Evolutionary conservation across 768 basidiomycete species (phyloP).

Genomic region (Calocera cornea): DNA sequence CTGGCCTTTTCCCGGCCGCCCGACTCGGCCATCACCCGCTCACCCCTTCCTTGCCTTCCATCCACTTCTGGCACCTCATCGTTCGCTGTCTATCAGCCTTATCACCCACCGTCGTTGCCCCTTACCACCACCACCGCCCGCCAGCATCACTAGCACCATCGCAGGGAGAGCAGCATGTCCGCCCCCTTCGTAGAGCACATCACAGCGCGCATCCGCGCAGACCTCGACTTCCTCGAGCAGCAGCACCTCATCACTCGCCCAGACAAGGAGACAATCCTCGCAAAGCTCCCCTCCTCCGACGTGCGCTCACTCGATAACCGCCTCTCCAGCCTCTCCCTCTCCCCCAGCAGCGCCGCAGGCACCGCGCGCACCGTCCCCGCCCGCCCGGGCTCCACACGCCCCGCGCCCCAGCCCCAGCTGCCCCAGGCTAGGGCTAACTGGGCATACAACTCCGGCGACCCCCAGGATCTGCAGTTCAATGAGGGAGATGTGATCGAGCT

Average conservation of each 20-base stretch:
- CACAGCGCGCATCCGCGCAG: neutral
- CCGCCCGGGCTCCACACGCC: neutral
- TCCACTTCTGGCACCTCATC: too few species aligned
- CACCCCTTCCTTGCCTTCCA: too few species aligned
- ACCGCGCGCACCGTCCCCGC: neutral
- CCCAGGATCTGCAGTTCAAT: conserved; percentile 24
- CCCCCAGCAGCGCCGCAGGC: neutral
- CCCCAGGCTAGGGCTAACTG: neutral
- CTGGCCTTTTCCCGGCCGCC: too few species aligned
- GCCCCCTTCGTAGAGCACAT: conserved; percentile 7
- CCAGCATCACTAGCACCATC: too few species aligned
- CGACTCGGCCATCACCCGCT: too few species aligned
- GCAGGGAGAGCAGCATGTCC: neutral
- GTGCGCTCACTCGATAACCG: neutral
- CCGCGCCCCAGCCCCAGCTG: neutral
- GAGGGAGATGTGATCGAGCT: conserved; percentile 27
- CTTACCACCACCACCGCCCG: too few species aligned
- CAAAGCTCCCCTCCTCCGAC: neutral
- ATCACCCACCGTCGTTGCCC: too few species aligned
- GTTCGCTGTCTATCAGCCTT: too few species aligned
- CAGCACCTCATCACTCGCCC: neutral
- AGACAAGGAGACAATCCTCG: neutral
- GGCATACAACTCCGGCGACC: neutral
- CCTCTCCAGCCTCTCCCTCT: neutral
- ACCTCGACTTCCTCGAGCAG: conserved; percentile 10